Evolutionary conservation across 306 rosid genomes (phyloP), one percentile per base, ranked within the genome.

Genomic region (Castanospermum australe): DNA sequence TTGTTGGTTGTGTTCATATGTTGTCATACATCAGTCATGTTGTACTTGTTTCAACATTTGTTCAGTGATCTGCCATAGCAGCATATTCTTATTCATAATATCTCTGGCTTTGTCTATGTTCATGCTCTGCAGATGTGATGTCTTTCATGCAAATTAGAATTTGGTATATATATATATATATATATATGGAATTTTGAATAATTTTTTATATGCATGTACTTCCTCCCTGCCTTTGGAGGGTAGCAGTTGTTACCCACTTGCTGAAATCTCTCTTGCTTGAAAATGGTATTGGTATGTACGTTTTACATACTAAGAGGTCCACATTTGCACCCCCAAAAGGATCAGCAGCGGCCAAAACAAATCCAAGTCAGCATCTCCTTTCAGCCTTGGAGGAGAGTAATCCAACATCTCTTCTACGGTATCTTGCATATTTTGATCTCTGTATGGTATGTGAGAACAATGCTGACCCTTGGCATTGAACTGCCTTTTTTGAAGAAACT

Each of bases 331-430:
- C 98, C 32, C 98, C 96, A 44, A 91, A 91, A 87, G 99, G 99
- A 82, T 95, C 98, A 12, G 99, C 99, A 21, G 99, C 99, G 36
- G 97, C 97, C 5, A 96, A 93, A 91, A 93, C 98, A 75, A 95
- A 95, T 85, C 99, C 99, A 33, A 93, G 91, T 41, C 98, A 95
- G 79, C 81, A 88, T 83, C 98, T 95, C 54, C 97, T 95, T 85
- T 85, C 89, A 56, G 98, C 99, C 18, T 62, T 95, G 94, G 99
- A 95, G 85, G 94, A 91, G 78, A 93, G 97, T 71, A 67, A 77
- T 45, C 90, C 94, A 36, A 82, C 86, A 54, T 93, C 98, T 80
- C 97, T 93, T 89, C 91, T 90, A 72, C 92, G 87, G 44, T 89
- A 90, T 88, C 99, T 93, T 86, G 96, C 99, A 45, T 93, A 93